phyloP scores from a whole-genome alignment of 2,329 filamentous ascomycete species.

The Monosporascus sp. region DNA sequence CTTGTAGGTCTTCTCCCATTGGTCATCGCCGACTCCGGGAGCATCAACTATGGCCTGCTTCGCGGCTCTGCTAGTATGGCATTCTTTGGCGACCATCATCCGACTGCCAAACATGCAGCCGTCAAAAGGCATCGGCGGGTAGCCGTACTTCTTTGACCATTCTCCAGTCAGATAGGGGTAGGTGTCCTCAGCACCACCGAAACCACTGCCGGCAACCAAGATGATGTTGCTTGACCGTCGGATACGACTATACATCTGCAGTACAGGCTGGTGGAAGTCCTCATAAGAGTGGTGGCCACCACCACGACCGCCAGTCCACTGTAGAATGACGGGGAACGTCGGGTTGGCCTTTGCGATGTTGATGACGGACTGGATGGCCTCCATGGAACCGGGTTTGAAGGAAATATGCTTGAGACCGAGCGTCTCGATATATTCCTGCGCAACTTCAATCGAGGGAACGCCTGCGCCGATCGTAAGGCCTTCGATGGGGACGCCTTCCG shows the following conservation, averaged over 20 bases:
- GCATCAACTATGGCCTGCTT: constrained; percentile 90
- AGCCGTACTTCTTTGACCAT: constrained; percentile 83
- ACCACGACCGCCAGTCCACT: constrained; percentile 92
- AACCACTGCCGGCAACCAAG: constrained; percentile 84
- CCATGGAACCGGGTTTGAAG: constrained; percentile 88
- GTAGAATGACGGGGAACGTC: constrained; percentile 83
- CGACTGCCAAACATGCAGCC: constrained; percentile 86
- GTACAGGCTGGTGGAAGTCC: constrained; percentile 88
- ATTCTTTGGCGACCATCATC: constrained; percentile 93
- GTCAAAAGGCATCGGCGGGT: constrained; percentile 91
- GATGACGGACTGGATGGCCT: constrained; percentile 83
- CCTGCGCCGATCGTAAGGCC: constrained; percentile 89
- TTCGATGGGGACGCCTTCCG: constrained; percentile 85
- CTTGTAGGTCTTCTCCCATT: constrained; percentile 94
- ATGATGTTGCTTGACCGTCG: constrained; percentile 82
- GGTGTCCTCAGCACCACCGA: constrained; percentile 83
- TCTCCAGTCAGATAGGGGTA: constrained; percentile 87
- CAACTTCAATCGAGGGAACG: constrained; percentile 89
- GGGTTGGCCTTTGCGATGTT: constrained; percentile 95
- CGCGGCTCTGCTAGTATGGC: constrained; percentile 77
- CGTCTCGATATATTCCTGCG: constrained; percentile 89
- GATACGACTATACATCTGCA: constrained; percentile 87
- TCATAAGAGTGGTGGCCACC: constrained; percentile 94
- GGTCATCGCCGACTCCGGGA: constrained; percentile 69
- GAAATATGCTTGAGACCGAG: constrained; percentile 87